Evolutionary conservation across 2,329 filamentous ascomycete species (phyloP).

Genomic region (Cercospora janseana): DNA sequence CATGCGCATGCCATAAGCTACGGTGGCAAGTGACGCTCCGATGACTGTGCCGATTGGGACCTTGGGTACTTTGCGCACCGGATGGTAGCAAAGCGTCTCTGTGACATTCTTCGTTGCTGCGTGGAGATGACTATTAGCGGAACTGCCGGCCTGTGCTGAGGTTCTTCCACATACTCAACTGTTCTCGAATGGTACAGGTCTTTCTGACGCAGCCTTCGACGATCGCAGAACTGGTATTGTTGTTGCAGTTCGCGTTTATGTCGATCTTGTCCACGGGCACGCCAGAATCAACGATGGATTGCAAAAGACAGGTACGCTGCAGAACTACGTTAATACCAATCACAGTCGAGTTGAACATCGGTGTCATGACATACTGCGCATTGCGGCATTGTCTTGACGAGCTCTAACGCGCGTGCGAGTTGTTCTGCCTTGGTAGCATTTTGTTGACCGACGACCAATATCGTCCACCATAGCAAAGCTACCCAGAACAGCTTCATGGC

Average conservation of each 20-base stretch:
- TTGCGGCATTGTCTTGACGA: conserved; percentile 20
- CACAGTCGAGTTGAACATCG: neutral
- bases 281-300: conserved; percentile 13
- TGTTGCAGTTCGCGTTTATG: conserved; percentile 18
- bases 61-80: conserved; percentile 4
- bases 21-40: neutral
- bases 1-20: conserved; percentile 15
- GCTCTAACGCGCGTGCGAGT: conserved; percentile 12
- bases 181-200: conserved; percentile 17
- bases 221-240: conserved; percentile 18
- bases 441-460: conserved; percentile 12
- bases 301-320: conserved; percentile 18
- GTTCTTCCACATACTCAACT: conserved; percentile 15
- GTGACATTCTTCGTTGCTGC: conserved; percentile 12
- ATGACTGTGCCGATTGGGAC: neutral
- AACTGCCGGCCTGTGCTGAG: neutral
- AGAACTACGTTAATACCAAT: neutral
- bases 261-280: conserved; percentile 13
- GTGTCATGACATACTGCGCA: conserved; percentile 12
- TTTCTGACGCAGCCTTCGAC: conserved; percentile 14
- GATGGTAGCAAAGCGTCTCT: conserved; percentile 11
- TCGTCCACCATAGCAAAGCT: conserved; percentile 7
- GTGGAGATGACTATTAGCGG: neutral
- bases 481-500: conserved; percentile 12
- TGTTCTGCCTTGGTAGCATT: conserved; percentile 18